These are phyloP conservation scores for Silene conica DNA, from an alignment of 148 eudicot genomes.

Conservation along the genomic window DNA sequence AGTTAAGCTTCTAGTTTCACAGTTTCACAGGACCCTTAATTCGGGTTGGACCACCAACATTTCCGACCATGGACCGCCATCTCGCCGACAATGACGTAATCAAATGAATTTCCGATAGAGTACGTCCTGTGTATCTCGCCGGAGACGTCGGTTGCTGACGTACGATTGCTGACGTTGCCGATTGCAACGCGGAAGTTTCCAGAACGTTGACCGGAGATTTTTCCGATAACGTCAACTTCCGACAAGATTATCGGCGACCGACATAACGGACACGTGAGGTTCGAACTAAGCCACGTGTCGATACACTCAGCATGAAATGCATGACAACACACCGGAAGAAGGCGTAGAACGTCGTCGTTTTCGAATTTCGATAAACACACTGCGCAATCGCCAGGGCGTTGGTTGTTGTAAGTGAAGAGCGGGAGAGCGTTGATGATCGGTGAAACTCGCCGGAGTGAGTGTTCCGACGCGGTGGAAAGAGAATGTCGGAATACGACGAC, in stretches of 20 bases:
- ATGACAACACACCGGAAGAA: conserved; percentile 84
- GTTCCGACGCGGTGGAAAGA: background rate
- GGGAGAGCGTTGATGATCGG: conserved; percentile 53
- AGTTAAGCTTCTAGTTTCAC: no score
- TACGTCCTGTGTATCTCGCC: conserved; percentile 43
- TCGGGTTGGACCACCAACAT: no score
- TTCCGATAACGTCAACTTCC: conserved; percentile 29
- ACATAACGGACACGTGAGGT: conserved; percentile 79
- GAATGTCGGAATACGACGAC: background rate
- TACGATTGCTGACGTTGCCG: conserved; percentile 60
- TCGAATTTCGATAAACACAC: conserved; percentile 85
- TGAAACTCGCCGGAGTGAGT: conserved; percentile 4
- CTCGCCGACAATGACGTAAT: conserved; percentile 49
- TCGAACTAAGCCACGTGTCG: conserved; percentile 69
- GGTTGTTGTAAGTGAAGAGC: conserved; percentile 53
- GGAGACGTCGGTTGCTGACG: conserved; percentile 12
- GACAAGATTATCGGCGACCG: conserved; percentile 58
- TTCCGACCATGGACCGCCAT: conserved; percentile 8
- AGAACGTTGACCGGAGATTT: background rate
- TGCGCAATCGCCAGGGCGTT: conserved; percentile 63
- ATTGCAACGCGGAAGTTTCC: conserved; percentile 72
- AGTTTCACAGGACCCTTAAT: no score
- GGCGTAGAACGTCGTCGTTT: conserved; percentile 56
- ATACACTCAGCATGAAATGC: conserved; percentile 77
- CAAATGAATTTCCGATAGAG: conserved; percentile 67